Evolutionary conservation across 192 early-diverging fungal genomes (phyloP).

Genomic region (Linnemannia exigua): DNA sequence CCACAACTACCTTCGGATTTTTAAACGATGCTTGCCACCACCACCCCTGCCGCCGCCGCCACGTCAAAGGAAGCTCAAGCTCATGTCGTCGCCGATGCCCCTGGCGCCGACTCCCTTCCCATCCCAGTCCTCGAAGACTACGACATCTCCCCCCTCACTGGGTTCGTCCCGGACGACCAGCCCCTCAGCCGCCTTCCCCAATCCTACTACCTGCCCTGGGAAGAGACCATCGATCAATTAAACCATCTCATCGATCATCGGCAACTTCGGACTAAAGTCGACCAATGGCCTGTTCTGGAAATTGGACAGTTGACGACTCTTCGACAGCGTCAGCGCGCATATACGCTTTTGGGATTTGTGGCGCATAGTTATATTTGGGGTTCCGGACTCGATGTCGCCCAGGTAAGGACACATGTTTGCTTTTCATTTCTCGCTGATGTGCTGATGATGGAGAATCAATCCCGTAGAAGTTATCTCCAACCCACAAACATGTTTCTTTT

Average conservation of each 20-base stretch:
- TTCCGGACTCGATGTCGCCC: slow-evolving; percentile 74
- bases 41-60: not conserved
- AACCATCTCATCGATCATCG: slow-evolving; percentile 77
- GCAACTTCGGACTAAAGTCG: slow-evolving; percentile 71
- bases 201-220: slow-evolving; percentile 90
- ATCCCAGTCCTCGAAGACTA: slow-evolving; percentile 76
- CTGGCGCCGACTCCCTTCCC: not conserved
- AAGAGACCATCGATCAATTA: slow-evolving; percentile 84
- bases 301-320: slow-evolving; percentile 63
- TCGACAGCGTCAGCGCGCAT: slow-evolving; percentile 87
- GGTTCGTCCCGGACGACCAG: slow-evolving; percentile 85
- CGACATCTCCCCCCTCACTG: slow-evolving; percentile 82
- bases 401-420: slow-evolving; percentile 59
- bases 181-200: slow-evolving; percentile 80
- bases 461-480: too few relatives aligned
- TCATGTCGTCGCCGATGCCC: too few relatives aligned
- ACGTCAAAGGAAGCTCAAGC: not conserved
- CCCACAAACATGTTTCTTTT: too few relatives aligned
- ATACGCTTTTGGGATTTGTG: slow-evolving; percentile 83
- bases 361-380: slow-evolving; percentile 96
- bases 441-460: too few relatives aligned
- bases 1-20: not conserved
- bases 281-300: slow-evolving; percentile 73
- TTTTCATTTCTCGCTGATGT: not conserved
- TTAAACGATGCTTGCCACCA: not conserved